A percentile compares a stretch with the other conserved stretches of the same genome.
Evolutionary conservation across 371 early-diverging fungal species (phyloP).

Genomic region (Cokeromyces recurvatus): DNA sequence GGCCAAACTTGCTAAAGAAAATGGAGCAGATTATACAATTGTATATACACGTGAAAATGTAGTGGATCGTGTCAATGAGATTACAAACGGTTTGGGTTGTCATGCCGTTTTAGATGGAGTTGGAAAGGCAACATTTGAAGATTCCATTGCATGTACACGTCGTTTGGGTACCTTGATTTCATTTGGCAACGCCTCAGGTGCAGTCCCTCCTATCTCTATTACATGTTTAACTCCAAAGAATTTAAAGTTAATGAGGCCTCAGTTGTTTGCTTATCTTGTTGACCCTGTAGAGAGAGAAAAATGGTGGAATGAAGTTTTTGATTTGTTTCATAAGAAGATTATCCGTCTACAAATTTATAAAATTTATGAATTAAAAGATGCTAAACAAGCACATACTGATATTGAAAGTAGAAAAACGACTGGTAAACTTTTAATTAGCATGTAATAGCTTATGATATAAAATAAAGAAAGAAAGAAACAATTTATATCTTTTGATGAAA

Average conservation of each 20-base stretch:
- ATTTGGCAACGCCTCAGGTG: conserved; percentile 94
- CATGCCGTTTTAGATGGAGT: conserved; percentile 91
- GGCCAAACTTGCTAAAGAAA: conserved; percentile 62
- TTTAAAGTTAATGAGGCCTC: conserved; percentile 75
- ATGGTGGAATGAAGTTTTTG: conserved; percentile 56
- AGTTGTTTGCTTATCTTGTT: conserved; percentile 66
- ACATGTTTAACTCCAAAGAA: conserved; percentile 65
- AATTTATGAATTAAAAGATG: conserved; percentile 69
- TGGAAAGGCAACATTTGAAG: conserved; percentile 84
- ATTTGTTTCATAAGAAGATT: conserved; percentile 47
- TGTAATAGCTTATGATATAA: too few relatives aligned
- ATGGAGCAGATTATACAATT: conserved; percentile 79
- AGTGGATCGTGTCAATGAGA: conserved; percentile 63
- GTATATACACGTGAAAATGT: conserved; percentile 67
- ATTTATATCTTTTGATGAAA: too few relatives aligned
- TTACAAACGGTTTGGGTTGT: conserved; percentile 77
- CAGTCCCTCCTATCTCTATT: conserved; percentile 71
- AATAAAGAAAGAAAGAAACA: too few relatives aligned
- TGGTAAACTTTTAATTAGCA: conserved; percentile 67
- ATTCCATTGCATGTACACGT: conserved; percentile 63
- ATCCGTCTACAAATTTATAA: conserved; percentile 70
- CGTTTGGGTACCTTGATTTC: conserved; percentile 79
- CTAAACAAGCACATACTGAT: conserved; percentile 75
- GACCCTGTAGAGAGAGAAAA: conserved; percentile 67
- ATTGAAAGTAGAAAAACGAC: conserved; percentile 72